Percentiles rank a stretch among this genome's conserved stretches.
Evolutionary conservation across 2,329 filamentous ascomycete genomes (phyloP).

Genomic region (Spiromastix sp.): DNA sequence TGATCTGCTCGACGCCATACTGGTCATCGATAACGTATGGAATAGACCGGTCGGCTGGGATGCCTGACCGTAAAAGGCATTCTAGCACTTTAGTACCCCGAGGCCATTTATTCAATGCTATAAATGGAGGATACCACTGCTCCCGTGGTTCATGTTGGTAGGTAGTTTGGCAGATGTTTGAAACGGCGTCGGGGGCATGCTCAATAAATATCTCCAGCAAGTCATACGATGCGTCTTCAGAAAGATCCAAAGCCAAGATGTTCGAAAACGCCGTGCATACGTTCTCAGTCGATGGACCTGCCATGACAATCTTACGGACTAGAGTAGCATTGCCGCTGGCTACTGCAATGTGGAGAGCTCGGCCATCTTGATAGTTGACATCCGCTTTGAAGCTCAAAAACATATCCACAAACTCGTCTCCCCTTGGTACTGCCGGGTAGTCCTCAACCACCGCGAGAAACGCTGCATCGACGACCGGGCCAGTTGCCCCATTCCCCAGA

Average conservation of each 20-base stretch:
- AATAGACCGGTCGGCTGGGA: constrained; percentile 48
- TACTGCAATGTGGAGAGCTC: constrained; percentile 41
- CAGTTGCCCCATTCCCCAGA: constrained; percentile 23
- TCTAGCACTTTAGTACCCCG: constrained; percentile 43
- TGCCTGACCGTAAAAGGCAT: constrained; percentile 46
- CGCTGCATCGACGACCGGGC: constrained; percentile 35
- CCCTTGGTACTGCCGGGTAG: constrained; percentile 27
- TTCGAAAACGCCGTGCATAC: constrained; percentile 46
- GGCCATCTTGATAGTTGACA: constrained; percentile 43
- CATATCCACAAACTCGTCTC: constrained; percentile 35
- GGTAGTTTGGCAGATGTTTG: constrained; percentile 18
- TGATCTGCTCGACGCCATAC: constrained; percentile 45
- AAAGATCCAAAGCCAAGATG: constrained; percentile 43
- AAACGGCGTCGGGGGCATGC: constrained; percentile 4
- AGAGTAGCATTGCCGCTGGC: constrained; percentile 41
- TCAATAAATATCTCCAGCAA: constrained; percentile 42
- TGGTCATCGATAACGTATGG: constrained; percentile 36
- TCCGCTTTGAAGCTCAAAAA: constrained; percentile 30
- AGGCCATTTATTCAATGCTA: constrained; percentile 46
- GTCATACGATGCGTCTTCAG: constrained; percentile 42
- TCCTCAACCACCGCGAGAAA: constrained; percentile 39
- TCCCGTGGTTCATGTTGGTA: constrained; percentile 38
- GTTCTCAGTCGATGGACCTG: constrained; percentile 25
- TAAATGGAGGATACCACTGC: constrained; percentile 41
- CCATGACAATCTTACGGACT: constrained; percentile 5